Percentiles rank a stretch among this genome's conserved stretches.
phyloP scores from a whole-genome alignment of 2,329 filamentous ascomycete species.

The Chaetomium sp. region DNA sequence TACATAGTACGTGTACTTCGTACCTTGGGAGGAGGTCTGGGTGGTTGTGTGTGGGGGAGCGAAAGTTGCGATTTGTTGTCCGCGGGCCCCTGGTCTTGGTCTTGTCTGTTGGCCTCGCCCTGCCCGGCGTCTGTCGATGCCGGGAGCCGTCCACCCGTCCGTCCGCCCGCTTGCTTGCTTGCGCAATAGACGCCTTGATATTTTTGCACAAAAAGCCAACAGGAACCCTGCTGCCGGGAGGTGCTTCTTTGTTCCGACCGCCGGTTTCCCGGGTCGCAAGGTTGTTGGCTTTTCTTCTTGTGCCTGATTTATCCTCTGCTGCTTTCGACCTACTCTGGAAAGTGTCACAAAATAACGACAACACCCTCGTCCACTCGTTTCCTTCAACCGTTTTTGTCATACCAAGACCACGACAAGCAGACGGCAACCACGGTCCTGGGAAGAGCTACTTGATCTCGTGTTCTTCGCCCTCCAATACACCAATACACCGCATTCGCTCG shows the following conservation, averaged over 20 bases:
- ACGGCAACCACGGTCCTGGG: not conserved
- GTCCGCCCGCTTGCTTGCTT: no score
- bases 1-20: no score
- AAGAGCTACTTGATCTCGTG: constrained; percentile 2
- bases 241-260: constrained; percentile 4
- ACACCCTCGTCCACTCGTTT: not conserved
- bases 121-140: constrained; percentile 8
- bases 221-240: not conserved
- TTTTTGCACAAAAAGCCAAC: constrained; percentile 15
- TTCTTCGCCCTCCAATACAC: not conserved
- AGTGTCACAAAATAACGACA: not conserved
- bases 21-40: no score
- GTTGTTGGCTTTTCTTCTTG: constrained; percentile 1
- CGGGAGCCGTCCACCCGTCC: constrained; percentile 13
- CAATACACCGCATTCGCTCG: not conserved
- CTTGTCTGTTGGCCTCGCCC: not conserved
- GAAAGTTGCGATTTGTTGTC: not conserved
- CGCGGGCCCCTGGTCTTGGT: not conserved
- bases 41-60: no score
- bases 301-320: no score
- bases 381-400: not conserved
- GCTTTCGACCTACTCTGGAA: not conserved
- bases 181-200: constrained; percentile 8
- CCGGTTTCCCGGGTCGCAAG: constrained; percentile 2
- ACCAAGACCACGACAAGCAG: not conserved